Percentiles rank a stretch among this genome's conserved stretches.
Conservation (phyloP, 495 filamentous ascomycete species). For the Venustampulla echinocandica region DNA sequence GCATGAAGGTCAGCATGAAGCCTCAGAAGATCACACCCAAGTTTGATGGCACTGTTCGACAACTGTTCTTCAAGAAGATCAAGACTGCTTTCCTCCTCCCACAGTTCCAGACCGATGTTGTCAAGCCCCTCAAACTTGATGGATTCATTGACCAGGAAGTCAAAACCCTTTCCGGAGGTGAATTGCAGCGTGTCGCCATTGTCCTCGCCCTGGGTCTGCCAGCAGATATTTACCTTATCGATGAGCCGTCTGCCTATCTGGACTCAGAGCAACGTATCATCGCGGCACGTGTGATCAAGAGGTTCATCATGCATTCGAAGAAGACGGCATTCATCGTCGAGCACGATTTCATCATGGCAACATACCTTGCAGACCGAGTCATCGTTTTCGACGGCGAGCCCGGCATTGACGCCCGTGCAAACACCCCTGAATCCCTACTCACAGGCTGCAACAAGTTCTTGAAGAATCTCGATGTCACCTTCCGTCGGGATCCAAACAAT, state of each 20-base stretch:
- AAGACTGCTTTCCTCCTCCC: conserved; percentile 91
- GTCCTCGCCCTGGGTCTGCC: conserved; percentile 89
- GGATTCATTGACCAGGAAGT: conserved; percentile 99
- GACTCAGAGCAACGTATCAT: conserved; percentile 99
- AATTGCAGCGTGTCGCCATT: conserved; percentile 97
- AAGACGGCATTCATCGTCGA: conserved; percentile 98
- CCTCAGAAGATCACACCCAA: conserved; percentile 98
- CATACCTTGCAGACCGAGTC: conserved; percentile 93
- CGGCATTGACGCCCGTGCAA: conserved; percentile 78
- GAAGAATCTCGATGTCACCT: conserved; percentile 92
- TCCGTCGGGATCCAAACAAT: conserved; percentile 94
- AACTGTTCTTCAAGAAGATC: conserved; percentile 95
- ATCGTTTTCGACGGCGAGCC: conserved; percentile 96
- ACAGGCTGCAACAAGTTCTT: conserved; percentile 96
- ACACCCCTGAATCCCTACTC: conserved; percentile 81
- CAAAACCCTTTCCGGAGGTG: conserved; percentile 96
- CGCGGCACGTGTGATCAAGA: conserved; percentile 93
- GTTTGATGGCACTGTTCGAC: conserved; percentile 89
- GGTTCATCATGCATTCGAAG: conserved; percentile 99
- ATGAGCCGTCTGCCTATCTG: conserved; percentile 90
- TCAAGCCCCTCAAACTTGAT: conserved; percentile 94
- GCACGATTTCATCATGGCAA: conserved; percentile 99
- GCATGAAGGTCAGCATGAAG: conserved; percentile 98
- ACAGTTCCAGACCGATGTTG: conserved; percentile 98
- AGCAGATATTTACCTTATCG: conserved; percentile 98